These are phyloP conservation scores for Ascoidea asiatica DNA, from an alignment of 805 yeast species.

Conservation along the genomic window DNA sequence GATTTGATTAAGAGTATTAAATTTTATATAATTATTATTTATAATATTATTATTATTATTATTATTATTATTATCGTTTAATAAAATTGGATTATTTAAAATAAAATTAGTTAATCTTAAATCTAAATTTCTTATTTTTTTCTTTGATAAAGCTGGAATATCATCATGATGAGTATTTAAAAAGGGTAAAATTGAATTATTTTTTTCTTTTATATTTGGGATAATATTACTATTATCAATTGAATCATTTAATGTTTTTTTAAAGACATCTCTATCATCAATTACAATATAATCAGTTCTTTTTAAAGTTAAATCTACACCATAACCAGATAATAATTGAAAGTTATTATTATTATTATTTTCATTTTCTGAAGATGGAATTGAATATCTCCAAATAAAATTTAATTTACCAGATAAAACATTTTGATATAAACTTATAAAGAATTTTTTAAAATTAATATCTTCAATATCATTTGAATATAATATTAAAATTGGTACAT, in stretches of 20 bases:
- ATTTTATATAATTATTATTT: constrained; percentile 17
- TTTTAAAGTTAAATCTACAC: constrained; percentile 49
- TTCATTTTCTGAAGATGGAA: constrained; percentile 12
- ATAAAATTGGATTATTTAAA: constrained; percentile 2
- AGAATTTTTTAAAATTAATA: constrained; percentile 39
- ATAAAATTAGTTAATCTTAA: constrained; percentile 24
- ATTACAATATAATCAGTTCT: constrained; percentile 53
- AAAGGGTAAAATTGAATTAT: constrained; percentile 5
- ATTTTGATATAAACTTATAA: constrained; percentile 41
- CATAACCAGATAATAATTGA: constrained; percentile 43
- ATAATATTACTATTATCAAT: constrained; percentile 8
- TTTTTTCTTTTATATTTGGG: not conserved
- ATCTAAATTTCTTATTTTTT: constrained; percentile 24
- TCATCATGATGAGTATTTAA: constrained; percentile 16
- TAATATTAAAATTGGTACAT: constrained; percentile 44
- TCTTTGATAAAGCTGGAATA: constrained; percentile 18
- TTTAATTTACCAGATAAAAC: constrained; percentile 54
- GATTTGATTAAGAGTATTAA: constrained; percentile 24
- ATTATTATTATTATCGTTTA: too few relatives aligned
- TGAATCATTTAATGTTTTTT: constrained; percentile 13
- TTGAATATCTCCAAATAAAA: constrained; percentile 65
- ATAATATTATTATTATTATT: too few relatives aligned
- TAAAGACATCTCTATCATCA: constrained; percentile 36
- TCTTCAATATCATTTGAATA: constrained; percentile 47
- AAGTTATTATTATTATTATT: constrained; percentile 6